These are phyloP conservation scores for Backusella tuberculispora DNA, from an alignment of 192 early-diverging fungal species.

Conservation along the genomic window DNA sequence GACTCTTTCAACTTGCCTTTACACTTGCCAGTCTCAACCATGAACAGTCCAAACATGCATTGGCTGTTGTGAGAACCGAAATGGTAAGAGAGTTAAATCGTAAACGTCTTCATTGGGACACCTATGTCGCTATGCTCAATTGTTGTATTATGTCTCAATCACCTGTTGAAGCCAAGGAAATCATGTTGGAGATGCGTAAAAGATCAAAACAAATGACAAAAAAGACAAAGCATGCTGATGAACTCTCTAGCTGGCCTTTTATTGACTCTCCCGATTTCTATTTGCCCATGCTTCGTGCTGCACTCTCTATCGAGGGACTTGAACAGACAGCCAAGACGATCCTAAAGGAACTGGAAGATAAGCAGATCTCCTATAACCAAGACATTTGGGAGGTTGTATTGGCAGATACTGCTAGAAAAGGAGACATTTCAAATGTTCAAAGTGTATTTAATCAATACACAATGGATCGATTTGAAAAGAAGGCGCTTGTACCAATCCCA, in stretches of 20 bases:
- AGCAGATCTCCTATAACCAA: constrained; percentile 20
- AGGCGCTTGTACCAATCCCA: constrained; percentile 37
- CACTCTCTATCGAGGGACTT: constrained; percentile 9
- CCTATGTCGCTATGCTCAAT: constrained; percentile 39
- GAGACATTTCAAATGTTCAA: constrained; percentile 19
- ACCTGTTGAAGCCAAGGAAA: constrained; percentile 3
- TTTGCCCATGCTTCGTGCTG: constrained; percentile 23
- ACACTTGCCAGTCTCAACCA: constrained; percentile 35
- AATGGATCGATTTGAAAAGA: constrained; percentile 41
- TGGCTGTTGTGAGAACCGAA: constrained; percentile 33
- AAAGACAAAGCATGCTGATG: background rate
- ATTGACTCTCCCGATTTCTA: constrained; percentile 15
- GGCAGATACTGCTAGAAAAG: constrained; percentile 8
- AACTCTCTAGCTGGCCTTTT: background rate
- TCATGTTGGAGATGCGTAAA: constrained; percentile 23
- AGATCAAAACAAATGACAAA: background rate
- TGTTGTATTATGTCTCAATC: constrained; percentile 40
- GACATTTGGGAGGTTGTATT: constrained; percentile 29
- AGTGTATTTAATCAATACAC: constrained; percentile 37
- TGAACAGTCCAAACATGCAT: constrained; percentile 34
- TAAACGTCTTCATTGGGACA: constrained; percentile 3
- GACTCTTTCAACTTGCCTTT: constrained; percentile 36
- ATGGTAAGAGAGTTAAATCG: constrained; percentile 25
- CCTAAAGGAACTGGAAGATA: constrained; percentile 31
- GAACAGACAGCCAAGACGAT: background rate